A percentile compares a stretch with the other conserved stretches of the same genome.
phyloP scores from a whole-genome alignment of 1,139 yeast genomes.

The Pichia sp. region DNA sequence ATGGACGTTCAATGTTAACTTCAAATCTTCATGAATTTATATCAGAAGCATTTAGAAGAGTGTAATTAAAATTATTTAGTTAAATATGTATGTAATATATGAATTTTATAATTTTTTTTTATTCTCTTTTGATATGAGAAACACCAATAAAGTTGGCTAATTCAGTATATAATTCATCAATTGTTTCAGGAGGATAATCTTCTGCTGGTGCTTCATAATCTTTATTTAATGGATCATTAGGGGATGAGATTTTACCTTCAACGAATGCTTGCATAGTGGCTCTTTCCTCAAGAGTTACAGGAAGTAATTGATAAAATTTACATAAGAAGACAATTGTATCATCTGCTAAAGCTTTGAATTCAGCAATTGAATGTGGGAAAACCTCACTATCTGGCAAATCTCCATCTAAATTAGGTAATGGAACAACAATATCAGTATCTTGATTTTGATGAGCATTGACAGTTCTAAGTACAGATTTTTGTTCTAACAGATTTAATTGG shows the following conservation, averaged over 20 bases:
- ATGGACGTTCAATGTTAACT: slow-evolving; percentile 81
- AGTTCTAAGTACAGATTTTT: slow-evolving; percentile 55
- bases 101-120: not conserved
- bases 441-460: slow-evolving; percentile 36
- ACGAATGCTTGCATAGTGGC: slow-evolving; percentile 41
- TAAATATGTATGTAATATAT: not conserved
- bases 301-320: slow-evolving; percentile 63
- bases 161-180: slow-evolving; percentile 45
- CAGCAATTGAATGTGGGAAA: slow-evolving; percentile 58
- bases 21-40: slow-evolving; percentile 68
- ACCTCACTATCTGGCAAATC: slow-evolving; percentile 44
- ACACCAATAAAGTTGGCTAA: slow-evolving; percentile 68
- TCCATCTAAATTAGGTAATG: slow-evolving; percentile 69
- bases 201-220: slow-evolving; percentile 31
- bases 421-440: slow-evolving; percentile 40
- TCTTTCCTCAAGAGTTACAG: slow-evolving; percentile 44
- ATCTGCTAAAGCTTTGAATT: slow-evolving; percentile 43
- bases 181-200: slow-evolving; percentile 38
- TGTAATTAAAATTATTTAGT: not conserved
- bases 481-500: slow-evolving; percentile 69
- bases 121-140: slow-evolving; percentile 38
- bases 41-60: slow-evolving; percentile 40
- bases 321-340: slow-evolving; percentile 47
- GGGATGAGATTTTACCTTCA: slow-evolving; percentile 38
- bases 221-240: slow-evolving; percentile 31